Conservation (phyloP, 768 basidiomycete species). For the Sporobolomyces roseus region DNA sequence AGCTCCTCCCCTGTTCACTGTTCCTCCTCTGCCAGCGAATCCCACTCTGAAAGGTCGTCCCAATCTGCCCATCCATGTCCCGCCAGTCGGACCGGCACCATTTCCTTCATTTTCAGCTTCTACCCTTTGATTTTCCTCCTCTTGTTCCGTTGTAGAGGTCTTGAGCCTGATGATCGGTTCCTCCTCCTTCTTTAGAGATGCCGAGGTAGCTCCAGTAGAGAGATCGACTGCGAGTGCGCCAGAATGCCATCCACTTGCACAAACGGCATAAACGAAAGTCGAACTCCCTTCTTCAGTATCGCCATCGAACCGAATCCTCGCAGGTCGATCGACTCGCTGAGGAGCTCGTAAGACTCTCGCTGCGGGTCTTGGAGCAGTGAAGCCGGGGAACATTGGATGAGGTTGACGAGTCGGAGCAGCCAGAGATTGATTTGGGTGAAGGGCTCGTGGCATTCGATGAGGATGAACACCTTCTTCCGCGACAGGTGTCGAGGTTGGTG, state of each 20-base stretch:
- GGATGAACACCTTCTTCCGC: neutral
- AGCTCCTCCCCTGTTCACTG: neutral
- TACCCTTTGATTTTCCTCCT: neutral
- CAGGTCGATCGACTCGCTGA: slow-evolving; percentile 59
- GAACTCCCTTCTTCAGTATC: slow-evolving; percentile 49
- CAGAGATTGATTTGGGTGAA: neutral
- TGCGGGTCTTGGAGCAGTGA: slow-evolving; percentile 29
- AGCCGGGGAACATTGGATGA: slow-evolving; percentile 47
- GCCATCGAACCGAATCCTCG: slow-evolving; percentile 67
- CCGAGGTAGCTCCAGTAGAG: neutral
- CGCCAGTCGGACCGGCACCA: neutral
- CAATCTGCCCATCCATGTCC: slow-evolving; percentile 16
- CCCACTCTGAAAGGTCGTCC: slow-evolving; percentile 20
- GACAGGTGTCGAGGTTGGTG: slow-evolving; percentile 51
- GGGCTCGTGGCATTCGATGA: neutral
- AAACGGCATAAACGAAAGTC: slow-evolving; percentile 71
- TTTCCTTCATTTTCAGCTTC: neutral
- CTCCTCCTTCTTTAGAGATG: neutral
- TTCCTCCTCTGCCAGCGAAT: neutral
- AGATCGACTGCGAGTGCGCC: slow-evolving; percentile 83
- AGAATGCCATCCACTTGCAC: slow-evolving; percentile 86
- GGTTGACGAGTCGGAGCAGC: neutral
- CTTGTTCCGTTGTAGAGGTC: neutral
- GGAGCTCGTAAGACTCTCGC: slow-evolving; percentile 46
- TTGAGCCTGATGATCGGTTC: slow-evolving; percentile 19